A percentile compares a stretch with the other conserved stretches of the same genome.
Evolutionary conservation across 306 rosid genomes (phyloP).

Genomic region (Citrullus colocynthis): DNA sequence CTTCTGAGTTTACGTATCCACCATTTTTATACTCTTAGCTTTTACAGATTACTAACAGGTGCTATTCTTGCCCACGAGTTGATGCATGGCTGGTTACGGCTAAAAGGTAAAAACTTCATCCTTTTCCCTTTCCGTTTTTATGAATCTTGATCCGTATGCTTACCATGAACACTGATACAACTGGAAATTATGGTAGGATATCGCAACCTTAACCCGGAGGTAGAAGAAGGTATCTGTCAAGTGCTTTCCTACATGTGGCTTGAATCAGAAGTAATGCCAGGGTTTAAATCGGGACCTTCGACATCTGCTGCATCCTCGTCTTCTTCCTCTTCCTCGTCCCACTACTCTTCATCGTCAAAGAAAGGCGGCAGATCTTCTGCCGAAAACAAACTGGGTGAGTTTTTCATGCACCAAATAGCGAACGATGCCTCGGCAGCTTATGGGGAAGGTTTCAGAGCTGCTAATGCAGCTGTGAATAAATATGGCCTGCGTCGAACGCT

Average conservation of each 20-base stretch:
- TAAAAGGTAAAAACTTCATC: slow-evolving; percentile 49
- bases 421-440: slow-evolving; percentile 82
- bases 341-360: slow-evolving; percentile 45
- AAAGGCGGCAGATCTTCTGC: slow-evolving; percentile 64
- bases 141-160: not conserved
- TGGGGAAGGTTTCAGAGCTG: slow-evolving; percentile 91
- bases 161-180: not conserved
- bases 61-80: slow-evolving; percentile 97
- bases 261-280: slow-evolving; percentile 86
- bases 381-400: slow-evolving; percentile 75
- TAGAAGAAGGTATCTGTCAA: slow-evolving; percentile 98
- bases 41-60: slow-evolving; percentile 81
- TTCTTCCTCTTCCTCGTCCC: slow-evolving; percentile 17
- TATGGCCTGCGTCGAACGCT: slow-evolving; percentile 71
- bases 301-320: slow-evolving; percentile 53
- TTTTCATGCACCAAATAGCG: slow-evolving; percentile 79
- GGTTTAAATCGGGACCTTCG: slow-evolving; percentile 41
- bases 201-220: slow-evolving; percentile 70
- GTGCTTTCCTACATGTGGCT: slow-evolving; percentile 95
- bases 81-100: slow-evolving; percentile 98
- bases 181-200: slow-evolving; percentile 38
- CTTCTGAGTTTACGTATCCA: not conserved
- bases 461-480: slow-evolving; percentile 68
- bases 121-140: not conserved
- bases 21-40: not conserved